Base-by-base conservation (phyloP, 768 basidiomycete species). In the Termitomyces heimii region DNA sequence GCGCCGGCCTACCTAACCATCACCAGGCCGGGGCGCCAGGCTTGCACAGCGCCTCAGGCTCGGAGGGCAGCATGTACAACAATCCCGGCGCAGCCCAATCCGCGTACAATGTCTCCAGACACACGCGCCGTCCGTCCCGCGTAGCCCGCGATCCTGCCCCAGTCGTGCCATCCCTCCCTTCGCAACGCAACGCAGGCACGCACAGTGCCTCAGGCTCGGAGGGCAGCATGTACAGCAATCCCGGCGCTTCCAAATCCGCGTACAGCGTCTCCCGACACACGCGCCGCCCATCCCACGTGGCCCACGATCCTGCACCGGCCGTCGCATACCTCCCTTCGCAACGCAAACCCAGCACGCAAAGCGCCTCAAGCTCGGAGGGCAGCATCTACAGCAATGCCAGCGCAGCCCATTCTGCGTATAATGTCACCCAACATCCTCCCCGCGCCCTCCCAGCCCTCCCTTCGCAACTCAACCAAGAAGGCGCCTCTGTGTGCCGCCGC, bases 401-500 rank as follows among this genome's bases (percentile, higher is more conserved):
- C 1, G 51, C 56, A 28, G 53, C 37, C 37, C 46, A 46, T 1
- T 59, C 60, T 14, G 52, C 54, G 9, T n/a, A 44, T 31, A 52
- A 20, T 29, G 13, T 61, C 14, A 24, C 47, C n/a, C n/a, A 5
- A 5, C 44, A 50, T 18, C 6, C 40, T 42, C 12, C 12, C 42
- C 26, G 50, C 0, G n/a, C 50, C 35, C 34, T 58, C 31, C 37
- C 48, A 26, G 46, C 28, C 16, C 9, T 34, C 22, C 35, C 46
- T 48, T 8, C 29, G 14, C 46, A 29, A 29, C 18, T 3, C 9
- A 29, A 13, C 12, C 37, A 35, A 0, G 45, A 55, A 26, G n/a
- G 32, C 14, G 53, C 31, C 29, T 44, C 59, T 7, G 47, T 57
- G 13, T 50, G 60, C 44, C 58, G 51, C 43, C 58, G 58, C 5